phyloP scores from a whole-genome alignment of 805 yeast genomes.

The Scheffersomyces amazonensis region DNA sequence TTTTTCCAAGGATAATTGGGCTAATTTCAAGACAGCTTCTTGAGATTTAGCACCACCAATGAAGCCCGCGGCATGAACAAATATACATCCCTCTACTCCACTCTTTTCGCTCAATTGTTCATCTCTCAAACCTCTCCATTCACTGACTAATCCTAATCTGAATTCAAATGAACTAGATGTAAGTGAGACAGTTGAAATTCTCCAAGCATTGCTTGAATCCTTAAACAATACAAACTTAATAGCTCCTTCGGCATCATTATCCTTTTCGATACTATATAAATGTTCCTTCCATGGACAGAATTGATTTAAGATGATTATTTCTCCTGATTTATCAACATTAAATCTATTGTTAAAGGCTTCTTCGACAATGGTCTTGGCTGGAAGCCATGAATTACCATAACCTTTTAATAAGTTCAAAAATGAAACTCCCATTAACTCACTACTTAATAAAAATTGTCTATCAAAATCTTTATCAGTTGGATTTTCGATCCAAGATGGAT shows the following conservation, averaged over 20 bases:
- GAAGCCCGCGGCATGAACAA: constrained; percentile 95
- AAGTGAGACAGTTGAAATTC: constrained; percentile 92
- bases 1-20: constrained; percentile 36
- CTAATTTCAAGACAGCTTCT: constrained; percentile 77
- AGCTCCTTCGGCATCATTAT: constrained; percentile 49
- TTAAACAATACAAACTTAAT: constrained; percentile 77
- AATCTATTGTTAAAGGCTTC: constrained; percentile 64
- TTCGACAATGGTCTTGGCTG: constrained; percentile 77
- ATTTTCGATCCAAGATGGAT: constrained; percentile 82
- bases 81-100: constrained; percentile 86
- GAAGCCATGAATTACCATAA: constrained; percentile 86
- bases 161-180: constrained; percentile 74
- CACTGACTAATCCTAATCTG: constrained; percentile 83
- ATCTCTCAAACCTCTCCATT: constrained; percentile 95
- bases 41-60: constrained; percentile 88
- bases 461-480: constrained; percentile 67
- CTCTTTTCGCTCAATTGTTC: constrained; percentile 67
- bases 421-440: constrained; percentile 77
- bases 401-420: constrained; percentile 65
- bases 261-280: constrained; percentile 68
- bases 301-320: constrained; percentile 67
- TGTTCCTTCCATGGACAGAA: constrained; percentile 97
- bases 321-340: constrained; percentile 64
- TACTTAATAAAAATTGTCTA: constrained; percentile 63
- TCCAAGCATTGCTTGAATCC: constrained; percentile 71